phyloP scores from a whole-genome alignment of 345 rosid species.

The Noccaea bulbosa region DNA sequence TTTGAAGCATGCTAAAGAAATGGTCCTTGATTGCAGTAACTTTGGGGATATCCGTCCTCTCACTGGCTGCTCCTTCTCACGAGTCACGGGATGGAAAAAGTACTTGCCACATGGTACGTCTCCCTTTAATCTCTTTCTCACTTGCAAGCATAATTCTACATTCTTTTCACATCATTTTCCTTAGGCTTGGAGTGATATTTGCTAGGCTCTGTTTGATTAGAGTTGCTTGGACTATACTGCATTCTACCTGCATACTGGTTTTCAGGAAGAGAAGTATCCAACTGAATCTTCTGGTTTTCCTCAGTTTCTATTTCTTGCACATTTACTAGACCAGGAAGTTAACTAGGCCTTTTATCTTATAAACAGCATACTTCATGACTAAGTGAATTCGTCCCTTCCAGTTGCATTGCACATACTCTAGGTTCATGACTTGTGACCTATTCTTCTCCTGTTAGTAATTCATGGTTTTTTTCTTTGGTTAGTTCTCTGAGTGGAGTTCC shows the following conservation, averaged over 20 bases:
- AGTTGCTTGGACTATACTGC: background rate
- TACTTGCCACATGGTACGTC: constrained; percentile 61
- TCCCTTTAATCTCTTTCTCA: constrained; percentile 25
- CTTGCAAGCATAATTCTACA: constrained; percentile 8
- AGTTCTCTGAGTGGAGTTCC: constrained; percentile 92
- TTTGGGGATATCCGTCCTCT: constrained; percentile 91
- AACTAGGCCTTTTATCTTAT: constrained; percentile 20
- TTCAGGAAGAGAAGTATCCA: background rate
- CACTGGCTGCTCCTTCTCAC: constrained; percentile 89
- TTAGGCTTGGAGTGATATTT: constrained; percentile 4
- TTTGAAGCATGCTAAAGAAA: constrained; percentile 62
- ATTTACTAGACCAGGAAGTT: background rate
- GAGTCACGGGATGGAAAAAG: constrained; percentile 53
- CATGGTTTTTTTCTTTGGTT: constrained; percentile 21
- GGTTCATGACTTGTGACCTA: constrained; percentile 27
- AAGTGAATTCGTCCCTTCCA: background rate
- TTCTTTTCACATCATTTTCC: background rate
- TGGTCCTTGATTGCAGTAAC: constrained; percentile 82
- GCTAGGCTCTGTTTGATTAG: background rate
- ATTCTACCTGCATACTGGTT: constrained; percentile 5
- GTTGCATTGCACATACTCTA: constrained; percentile 7
- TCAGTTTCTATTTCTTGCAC: background rate
- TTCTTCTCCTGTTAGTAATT: constrained; percentile 32
- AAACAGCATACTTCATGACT: background rate
- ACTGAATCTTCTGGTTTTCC: constrained; percentile 6